These are phyloP conservation scores for Jamesozyma spencerorum DNA, from an alignment of 805 yeast genomes.

Conservation along the genomic window DNA sequence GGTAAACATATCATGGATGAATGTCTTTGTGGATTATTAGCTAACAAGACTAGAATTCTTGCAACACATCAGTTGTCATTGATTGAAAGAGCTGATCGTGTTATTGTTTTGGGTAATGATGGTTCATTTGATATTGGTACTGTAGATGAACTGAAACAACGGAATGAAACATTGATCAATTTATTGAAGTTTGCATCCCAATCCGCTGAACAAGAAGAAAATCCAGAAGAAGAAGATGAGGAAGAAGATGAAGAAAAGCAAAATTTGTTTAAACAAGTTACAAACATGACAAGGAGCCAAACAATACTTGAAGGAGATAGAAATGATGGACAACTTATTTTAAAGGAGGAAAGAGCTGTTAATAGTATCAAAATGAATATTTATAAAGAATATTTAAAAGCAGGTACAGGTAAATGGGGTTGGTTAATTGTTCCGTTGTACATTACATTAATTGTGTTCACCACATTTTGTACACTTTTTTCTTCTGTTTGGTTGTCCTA, in stretches of 20 bases:
- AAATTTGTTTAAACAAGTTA: conserved; percentile 9
- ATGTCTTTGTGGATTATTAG: conserved; percentile 54
- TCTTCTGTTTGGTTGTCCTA: conserved; percentile 63
- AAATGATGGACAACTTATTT: conserved; percentile 32
- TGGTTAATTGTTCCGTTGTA: conserved; percentile 17
- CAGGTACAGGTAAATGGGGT: conserved; percentile 45
- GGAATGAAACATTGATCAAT: conserved; percentile 39
- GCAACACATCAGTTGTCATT: conserved; percentile 81
- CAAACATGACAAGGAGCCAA: conserved; percentile 14
- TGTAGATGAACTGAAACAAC: conserved; percentile 38
- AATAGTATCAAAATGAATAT: conserved; percentile 43
- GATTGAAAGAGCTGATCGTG: conserved; percentile 57
- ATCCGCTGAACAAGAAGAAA: conserved; percentile 21
- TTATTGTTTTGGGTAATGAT: conserved; percentile 54
- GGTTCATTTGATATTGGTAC: conserved; percentile 61
- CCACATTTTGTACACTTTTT: conserved; percentile 26
- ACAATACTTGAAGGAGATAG: conserved; percentile 9
- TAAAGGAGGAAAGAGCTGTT: conserved; percentile 50
- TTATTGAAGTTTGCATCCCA: conserved; percentile 42
- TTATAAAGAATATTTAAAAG: conserved; percentile 40
- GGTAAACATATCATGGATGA: conserved; percentile 69
- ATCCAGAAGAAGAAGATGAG: conserved; percentile 22
- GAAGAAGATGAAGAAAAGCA: conserved; percentile 7
- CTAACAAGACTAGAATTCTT: conserved; percentile 54
- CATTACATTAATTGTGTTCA: conserved; percentile 16